Evolutionary conservation across 305 asterid species (phyloP).

Genomic region (Fraxinus paxiana): DNA sequence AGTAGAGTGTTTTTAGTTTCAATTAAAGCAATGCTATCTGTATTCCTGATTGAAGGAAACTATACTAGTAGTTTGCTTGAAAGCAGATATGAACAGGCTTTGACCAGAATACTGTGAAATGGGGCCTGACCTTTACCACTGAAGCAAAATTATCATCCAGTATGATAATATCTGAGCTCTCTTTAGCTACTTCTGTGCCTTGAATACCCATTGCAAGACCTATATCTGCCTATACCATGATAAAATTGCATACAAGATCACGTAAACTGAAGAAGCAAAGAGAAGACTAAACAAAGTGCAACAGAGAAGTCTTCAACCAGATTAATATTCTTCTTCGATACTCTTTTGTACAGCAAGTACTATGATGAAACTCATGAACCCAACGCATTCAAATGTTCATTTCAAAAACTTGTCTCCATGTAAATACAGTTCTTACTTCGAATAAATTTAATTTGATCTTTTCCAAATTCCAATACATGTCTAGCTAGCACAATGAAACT

Average conservation of each 20-base stretch:
- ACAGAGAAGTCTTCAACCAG: conserved; percentile 6
- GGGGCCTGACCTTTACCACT: conserved; percentile 79
- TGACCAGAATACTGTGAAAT: not conserved
- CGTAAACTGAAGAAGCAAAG: conserved; percentile 12
- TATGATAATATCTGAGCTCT: conserved; percentile 91
- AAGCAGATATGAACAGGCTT: not conserved
- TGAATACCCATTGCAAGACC: conserved; percentile 98
- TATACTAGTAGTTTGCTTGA: not conserved
- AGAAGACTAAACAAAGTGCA: conserved; percentile 5
- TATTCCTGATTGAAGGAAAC: not conserved
- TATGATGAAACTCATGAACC: not conserved
- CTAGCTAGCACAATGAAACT: not conserved
- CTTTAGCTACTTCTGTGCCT: conserved; percentile 99
- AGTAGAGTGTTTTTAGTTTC: not conserved
- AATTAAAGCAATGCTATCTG: not conserved
- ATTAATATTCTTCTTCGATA: not conserved
- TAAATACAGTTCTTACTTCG: not conserved
- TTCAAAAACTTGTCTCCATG: conserved; percentile 1
- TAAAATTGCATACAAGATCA: conserved; percentile 17
- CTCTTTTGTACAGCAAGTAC: not conserved
- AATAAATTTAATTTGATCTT: not conserved
- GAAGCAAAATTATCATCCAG: conserved; percentile 90
- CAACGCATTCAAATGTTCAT: not conserved
- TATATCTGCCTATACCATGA: conserved; percentile 73
- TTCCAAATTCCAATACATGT: not conserved